Conservation (phyloP, 1,139 yeast species). For the Taphrina sp. region DNA sequence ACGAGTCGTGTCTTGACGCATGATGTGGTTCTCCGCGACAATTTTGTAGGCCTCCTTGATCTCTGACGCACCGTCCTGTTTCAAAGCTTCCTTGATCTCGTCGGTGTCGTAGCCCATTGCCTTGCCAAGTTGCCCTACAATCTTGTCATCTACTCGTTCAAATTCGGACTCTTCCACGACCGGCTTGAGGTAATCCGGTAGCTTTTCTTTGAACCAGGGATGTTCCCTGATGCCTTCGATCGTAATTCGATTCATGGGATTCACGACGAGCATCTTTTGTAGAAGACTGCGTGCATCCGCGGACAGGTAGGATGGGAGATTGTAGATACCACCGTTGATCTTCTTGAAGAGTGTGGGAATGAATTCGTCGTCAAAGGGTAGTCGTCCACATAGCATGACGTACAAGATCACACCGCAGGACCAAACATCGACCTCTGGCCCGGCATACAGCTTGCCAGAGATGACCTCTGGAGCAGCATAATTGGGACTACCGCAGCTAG, state of each 20-base stretch:
- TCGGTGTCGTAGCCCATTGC: constrained; percentile 94
- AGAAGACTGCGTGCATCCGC: constrained; percentile 83
- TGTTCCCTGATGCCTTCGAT: constrained; percentile 93
- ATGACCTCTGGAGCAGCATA: constrained; percentile 98
- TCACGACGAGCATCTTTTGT: constrained; percentile 92
- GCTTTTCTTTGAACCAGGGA: constrained; percentile 86
- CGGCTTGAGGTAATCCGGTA: constrained; percentile 80
- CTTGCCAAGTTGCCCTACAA: constrained; percentile 70
- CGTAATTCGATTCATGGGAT: constrained; percentile 92
- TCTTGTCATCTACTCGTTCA: constrained; percentile 63
- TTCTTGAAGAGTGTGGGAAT: constrained; percentile 94
- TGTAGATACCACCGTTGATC: constrained; percentile 90
- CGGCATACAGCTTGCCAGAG: constrained; percentile 93
- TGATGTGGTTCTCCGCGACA: constrained; percentile 75
- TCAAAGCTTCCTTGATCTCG: constrained; percentile 75
- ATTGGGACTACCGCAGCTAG: constrained; percentile 98
- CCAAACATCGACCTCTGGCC: constrained; percentile 99
- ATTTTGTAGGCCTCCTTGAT: constrained; percentile 87
- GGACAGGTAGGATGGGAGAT: constrained; percentile 84
- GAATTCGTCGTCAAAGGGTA: constrained; percentile 97
- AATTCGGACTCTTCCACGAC: constrained; percentile 46
- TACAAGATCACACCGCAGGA: constrained; percentile 94
- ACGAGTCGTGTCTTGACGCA: constrained; percentile 35
- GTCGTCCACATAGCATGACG: constrained; percentile 94
- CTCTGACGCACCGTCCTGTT: constrained; percentile 54